Base-by-base conservation (phyloP, 1,284 basidiomycete species). In the Cerioporus squamosus region DNA sequence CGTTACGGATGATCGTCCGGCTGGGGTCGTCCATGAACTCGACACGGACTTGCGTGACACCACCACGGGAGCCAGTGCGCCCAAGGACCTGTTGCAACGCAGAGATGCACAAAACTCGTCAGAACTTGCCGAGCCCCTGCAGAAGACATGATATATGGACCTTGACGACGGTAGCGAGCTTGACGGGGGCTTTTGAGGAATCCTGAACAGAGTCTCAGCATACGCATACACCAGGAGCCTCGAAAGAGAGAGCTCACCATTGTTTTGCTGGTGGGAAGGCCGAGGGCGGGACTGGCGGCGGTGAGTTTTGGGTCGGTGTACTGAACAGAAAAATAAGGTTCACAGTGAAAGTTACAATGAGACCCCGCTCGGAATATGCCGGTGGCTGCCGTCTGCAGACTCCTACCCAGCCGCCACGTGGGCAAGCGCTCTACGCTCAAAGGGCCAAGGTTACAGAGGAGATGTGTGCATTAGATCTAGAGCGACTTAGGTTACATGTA, bases 41-140 rank as follows among this genome's bases (percentile, higher is more conserved):
- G 70, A 99, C 97, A 69, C 97, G 95, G 78, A 98, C 96, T 85
- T 99, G 97, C 67, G 95, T 99, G 71, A 99, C 96, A 85, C 96
- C 96, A 83, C 97, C 97, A 78, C 97, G 94, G 72, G 97, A 98
- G 67, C 97, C 97, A 74, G 97, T 99, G 74, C 97, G 90, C 77
- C 97, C 97, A 73, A 99, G 90, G 76, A 98, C 95, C 94, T 97
- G 58, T 66, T 45, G 43, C 63, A 58, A 50, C 36, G 23, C 42
- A 44, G 44, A 47, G 20, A 15, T 3, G 12, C 33, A 39, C 50
- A 40, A 46, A 46, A 53, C 38, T 57, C n/a, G 49, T 63, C 51
- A 57, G 44, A 39, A 33, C 44, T 18, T 38, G 49, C 31, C 48
- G 43, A 57, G 26, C 31, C 39, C 6, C 33, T 9, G 31, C 20